Evolutionary conservation across 352 stramenopile species (phyloP).

Genomic region (Paralagenidium karlingii): DNA sequence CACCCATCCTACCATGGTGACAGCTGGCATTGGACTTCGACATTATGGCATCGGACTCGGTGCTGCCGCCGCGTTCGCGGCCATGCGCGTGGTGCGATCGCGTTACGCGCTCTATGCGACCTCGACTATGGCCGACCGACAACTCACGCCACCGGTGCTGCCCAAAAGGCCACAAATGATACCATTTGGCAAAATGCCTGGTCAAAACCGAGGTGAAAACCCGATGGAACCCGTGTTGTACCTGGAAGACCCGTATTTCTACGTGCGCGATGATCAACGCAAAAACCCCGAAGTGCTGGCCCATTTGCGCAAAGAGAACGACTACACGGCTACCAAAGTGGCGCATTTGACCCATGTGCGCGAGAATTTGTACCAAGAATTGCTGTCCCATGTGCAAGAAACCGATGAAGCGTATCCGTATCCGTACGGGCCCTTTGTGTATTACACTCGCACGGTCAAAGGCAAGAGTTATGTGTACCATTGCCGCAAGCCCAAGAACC

Average conservation of each 20-base stretch:
- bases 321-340: conserved; percentile 82
- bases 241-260: conserved; percentile 92
- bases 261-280: conserved; percentile 89
- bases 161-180: conserved; percentile 71
- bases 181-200: conserved; percentile 59
- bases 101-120: too few species aligned
- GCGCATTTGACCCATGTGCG: conserved; percentile 70
- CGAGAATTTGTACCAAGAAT: conserved; percentile 87
- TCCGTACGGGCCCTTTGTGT: conserved; percentile 66
- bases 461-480: conserved; percentile 71
- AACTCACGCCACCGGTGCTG: conserved; percentile 36
- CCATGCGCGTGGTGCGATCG: too few species aligned
- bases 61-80: too few species aligned
- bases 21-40: too few species aligned
- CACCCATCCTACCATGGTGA: too few species aligned
- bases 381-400: conserved; percentile 85
- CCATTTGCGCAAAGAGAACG: conserved; percentile 90
- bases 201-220: conserved; percentile 67
- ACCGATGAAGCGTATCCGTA: conserved; percentile 79
- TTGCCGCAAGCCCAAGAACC: conserved; percentile 61
- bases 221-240: conserved; percentile 85
- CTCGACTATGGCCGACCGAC: too few species aligned
- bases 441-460: conserved; percentile 85
- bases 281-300: conserved; percentile 86
- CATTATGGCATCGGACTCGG: too few species aligned